Base-by-base conservation (phyloP, 1,139 yeast genomes). In the Debaryomycetaceae sp. region DNA sequence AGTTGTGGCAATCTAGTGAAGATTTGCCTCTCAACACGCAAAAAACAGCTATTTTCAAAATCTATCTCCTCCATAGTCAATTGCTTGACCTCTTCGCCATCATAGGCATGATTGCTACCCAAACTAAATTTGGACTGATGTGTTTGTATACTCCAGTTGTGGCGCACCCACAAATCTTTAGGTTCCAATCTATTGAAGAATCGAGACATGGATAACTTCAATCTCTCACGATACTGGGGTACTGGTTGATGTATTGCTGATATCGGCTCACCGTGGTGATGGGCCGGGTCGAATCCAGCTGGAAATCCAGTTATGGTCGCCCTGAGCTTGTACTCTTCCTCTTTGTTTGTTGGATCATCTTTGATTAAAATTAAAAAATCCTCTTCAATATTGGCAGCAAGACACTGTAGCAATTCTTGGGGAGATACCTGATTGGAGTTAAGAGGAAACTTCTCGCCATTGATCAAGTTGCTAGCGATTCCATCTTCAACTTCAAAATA, bases 81-180 rank as follows among this genome's bases (percentile, higher is more conserved):
- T 1, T 75, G 72, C 37, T 50, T 49, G 4, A 66, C 43, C 5
- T 45, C 49, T 17, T 68, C 69, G 6, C 78, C 79, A 53, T 80
- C 81, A 55, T 78, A 78, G 30, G 70, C 70, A 37, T 73, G 77
- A 45, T 66, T 67, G 5, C 70, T 69, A 42, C 81, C 81, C 2
- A 81, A 79, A 53, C 69, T 81, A 45, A 72, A 66, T 41, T 73
- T 66, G 9, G 57, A 50, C 5, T 60, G 53, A 53, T 82, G 87
- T 6, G 80, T 70, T 49, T 72, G 77, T n/a, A 72, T 53, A 0
- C 74, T 62, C 76, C 77, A 72, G 49, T 73, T 73, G 41, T 57
- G 59, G 36, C 78, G 52, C 4, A 64, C 65, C 75, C 76, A 72
- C 39, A 72, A 57, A 49, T 72, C 73, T 17, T 55, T 58, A 4